Conservation (phyloP, 2,329 filamentous ascomycete genomes). For the Davidsoniella virescens region DNA sequence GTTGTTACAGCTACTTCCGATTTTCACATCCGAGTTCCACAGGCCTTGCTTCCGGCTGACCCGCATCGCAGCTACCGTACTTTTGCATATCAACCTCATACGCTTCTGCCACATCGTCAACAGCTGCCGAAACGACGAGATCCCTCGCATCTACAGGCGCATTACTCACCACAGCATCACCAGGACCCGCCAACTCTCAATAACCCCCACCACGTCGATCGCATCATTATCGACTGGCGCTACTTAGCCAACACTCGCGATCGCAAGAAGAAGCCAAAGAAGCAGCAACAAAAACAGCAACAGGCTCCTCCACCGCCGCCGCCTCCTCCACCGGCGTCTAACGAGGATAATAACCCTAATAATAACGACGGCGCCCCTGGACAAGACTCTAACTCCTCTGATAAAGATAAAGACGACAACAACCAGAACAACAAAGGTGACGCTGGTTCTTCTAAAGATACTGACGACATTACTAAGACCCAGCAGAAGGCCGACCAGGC, state of each 20-base stretch:
- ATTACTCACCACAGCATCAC: not conserved
- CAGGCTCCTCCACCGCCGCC: not conserved
- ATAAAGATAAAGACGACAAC: conserved; percentile 11
- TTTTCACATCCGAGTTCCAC: too few species aligned
- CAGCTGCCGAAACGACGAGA: conserved; percentile 13
- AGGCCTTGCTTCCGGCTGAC: too few species aligned
- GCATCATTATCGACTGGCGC: conserved; percentile 16
- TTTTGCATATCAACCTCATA: not conserved
- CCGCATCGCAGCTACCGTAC: too few species aligned
- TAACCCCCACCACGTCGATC: conserved; percentile 8
- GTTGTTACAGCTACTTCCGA: too few species aligned
- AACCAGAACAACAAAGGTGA: conserved; percentile 6
- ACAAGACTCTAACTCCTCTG: not conserved
- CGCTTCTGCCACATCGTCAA: conserved; percentile 17
- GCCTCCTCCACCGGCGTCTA: not conserved
- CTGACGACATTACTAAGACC: not conserved
- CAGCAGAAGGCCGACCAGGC: not conserved
- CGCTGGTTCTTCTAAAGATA: too few species aligned
- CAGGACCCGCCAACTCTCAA: not conserved
- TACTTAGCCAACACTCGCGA: conserved; percentile 14
- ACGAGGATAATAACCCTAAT: not conserved
- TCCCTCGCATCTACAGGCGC: conserved; percentile 2
- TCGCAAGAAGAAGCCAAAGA: conserved; percentile 16
- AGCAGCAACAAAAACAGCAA: conserved; percentile 7
- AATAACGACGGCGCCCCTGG: not conserved